Base-by-base conservation (phyloP, 2,329 filamentous ascomycete species). In the Phaeosphaeria sp. region DNA sequence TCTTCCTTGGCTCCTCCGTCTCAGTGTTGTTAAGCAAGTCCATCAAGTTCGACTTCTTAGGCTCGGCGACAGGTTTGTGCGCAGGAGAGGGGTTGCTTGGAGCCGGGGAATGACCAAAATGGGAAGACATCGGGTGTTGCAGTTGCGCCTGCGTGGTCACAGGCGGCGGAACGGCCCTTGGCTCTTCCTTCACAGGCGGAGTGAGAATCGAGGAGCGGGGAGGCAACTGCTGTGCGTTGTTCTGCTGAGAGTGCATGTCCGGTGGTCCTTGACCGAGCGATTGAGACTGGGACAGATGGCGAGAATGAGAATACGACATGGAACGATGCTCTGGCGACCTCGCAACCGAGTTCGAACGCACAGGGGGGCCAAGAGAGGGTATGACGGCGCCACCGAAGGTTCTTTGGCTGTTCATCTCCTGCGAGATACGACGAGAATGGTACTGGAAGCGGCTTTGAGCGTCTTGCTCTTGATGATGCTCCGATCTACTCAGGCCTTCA, bases 11-110 rank as follows among this genome's bases (percentile, higher is more conserved):
- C 58, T 76, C 74, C 45, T 76, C 74, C 6, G 74, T 71, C 51
- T 76, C 73, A n/a, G 72, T 59, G 25, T 75, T 74, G 54, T 79
- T 79, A 15, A 79, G 68, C 17, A 79, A 53, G 3, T 74, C 77
- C 53, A 77, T 64, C 15, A 79, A 40, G 49, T 77, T 78, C 6
- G 75, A 77, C 53, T 74, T 77, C 45, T 72, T 71, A 8, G 74
- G 72, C 51, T 73, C 71, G n/a, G 67, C 53, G 15, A 67, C 62
- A 57, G 75, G 71, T 51, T 73, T 73, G 2, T 69, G 60, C 51
- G 55, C 55, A 36, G 57, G 56, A 42, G 69, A 62, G 7, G 68
- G 60, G 0, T 55, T 56, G 27, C 59, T 58, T 36, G 69, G 67
- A 47, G 57, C 36, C 45, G 69, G 53, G 33, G 67, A 56, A 47